Evolutionary conservation across 2,329 filamentous ascomycete species (phyloP).

Genomic region (Penicillium brevicompactum): DNA sequence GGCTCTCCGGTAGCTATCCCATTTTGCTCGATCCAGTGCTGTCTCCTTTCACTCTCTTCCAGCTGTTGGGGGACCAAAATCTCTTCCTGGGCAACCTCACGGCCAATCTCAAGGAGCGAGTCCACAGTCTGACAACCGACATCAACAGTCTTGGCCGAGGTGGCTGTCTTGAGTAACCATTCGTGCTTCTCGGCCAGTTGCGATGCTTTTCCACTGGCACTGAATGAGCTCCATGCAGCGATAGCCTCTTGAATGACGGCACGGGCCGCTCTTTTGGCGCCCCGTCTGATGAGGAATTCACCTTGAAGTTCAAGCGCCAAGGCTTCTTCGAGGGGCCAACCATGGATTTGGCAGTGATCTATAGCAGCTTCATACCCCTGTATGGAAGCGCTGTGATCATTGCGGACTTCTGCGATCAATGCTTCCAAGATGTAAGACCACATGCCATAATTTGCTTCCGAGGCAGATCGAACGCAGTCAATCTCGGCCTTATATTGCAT

Average conservation of each 20-base stretch:
- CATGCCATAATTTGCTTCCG: constrained; percentile 61
- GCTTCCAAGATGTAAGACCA: constrained; percentile 61
- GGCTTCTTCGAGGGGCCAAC: constrained; percentile 61
- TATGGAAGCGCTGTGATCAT: constrained; percentile 50
- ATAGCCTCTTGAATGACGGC: constrained; percentile 61
- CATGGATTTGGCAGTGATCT: constrained; percentile 62
- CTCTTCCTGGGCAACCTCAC: constrained; percentile 34
- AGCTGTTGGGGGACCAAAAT: constrained; percentile 32
- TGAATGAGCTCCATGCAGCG: constrained; percentile 60
- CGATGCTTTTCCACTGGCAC: constrained; percentile 60
- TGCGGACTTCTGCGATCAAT: constrained; percentile 54
- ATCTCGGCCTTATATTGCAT: constrained; percentile 54
- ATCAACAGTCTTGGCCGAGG: constrained; percentile 55
- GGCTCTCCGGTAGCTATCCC: constrained; percentile 40
- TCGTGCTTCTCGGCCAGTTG: constrained; percentile 62
- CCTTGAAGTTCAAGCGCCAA: constrained; percentile 62
- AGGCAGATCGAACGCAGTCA: constrained; percentile 54
- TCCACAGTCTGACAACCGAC: constrained; percentile 59
- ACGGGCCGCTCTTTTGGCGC: constrained; percentile 61
- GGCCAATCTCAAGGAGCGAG: constrained; percentile 48
- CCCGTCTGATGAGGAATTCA: constrained; percentile 59
- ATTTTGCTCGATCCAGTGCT: constrained; percentile 47
- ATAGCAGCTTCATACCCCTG: constrained; percentile 57
- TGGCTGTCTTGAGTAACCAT: constrained; percentile 60
- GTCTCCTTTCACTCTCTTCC: constrained; percentile 44